Conservation (phyloP, 768 basidiomycete species). For the Hericium coralloides region DNA sequence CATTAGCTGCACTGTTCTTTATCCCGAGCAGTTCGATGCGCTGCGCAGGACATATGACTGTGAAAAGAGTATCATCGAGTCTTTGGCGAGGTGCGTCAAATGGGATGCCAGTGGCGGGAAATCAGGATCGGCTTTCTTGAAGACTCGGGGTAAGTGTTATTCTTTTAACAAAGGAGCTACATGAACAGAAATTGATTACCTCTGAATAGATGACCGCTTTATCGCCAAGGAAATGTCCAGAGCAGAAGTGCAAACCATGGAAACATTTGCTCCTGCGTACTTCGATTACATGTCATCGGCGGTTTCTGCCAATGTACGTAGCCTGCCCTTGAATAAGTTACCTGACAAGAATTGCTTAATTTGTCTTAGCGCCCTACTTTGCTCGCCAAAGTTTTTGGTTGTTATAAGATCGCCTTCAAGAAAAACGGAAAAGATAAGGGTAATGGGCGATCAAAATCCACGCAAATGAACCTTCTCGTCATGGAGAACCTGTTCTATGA, state of each 20-base stretch:
- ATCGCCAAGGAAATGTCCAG: constrained; percentile 94
- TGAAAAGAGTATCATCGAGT: constrained; percentile 90
- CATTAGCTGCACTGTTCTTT: constrained; percentile 90
- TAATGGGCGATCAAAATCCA: constrained; percentile 61
- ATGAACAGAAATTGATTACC: not conserved
- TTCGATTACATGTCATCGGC: constrained; percentile 98
- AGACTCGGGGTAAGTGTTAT: constrained; percentile 66
- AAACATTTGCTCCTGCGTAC: constrained; percentile 94
- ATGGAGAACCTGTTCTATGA: constrained; percentile 99
- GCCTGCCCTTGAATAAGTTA: not conserved
- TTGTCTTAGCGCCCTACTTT: constrained; percentile 77
- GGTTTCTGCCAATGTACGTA: constrained; percentile 68
- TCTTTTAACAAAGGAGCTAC: not conserved
- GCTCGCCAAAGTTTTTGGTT: constrained; percentile 93
- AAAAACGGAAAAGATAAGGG: constrained; percentile 67
- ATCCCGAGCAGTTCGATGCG: constrained; percentile 95
- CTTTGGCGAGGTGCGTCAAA: constrained; percentile 86
- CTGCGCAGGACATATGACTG: constrained; percentile 88
- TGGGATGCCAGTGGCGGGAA: constrained; percentile 96
- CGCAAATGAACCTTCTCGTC: constrained; percentile 90
- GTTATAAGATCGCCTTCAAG: constrained; percentile 88
- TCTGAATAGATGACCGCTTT: constrained; percentile 81
- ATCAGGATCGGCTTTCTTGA: constrained; percentile 93
- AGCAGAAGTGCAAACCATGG: constrained; percentile 89
- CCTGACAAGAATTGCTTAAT: not conserved